phyloP scores from a whole-genome alignment of 129 eudicot genomes.

The Rutidosis leptorrhynchoides region DNA sequence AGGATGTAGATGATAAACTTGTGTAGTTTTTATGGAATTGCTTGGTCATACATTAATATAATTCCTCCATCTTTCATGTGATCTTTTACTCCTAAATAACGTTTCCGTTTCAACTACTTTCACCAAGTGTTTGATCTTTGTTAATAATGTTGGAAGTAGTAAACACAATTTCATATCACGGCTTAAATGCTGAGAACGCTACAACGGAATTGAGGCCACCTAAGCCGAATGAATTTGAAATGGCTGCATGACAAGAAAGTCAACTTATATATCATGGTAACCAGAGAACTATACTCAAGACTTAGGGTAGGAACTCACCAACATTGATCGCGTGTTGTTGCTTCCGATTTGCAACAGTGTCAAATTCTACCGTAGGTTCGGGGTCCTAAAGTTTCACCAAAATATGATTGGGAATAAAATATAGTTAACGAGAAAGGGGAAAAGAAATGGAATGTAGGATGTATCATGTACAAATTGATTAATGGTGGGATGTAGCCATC shows the following conservation, averaged over 20 bases:
- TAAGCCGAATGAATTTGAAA: conserved; percentile 8
- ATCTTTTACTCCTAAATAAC: too few relatives aligned
- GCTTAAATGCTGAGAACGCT: neutral
- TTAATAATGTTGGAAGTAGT: too few relatives aligned
- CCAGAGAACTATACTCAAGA: too few relatives aligned
- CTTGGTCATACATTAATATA: too few relatives aligned
- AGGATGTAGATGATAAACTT: too few relatives aligned
- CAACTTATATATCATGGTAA: neutral
- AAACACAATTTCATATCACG: neutral
- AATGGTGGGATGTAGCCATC: neutral
- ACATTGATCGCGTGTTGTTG: neutral
- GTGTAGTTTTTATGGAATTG: too few relatives aligned
- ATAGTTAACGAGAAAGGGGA: neutral
- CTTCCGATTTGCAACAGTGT: neutral
- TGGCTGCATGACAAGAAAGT: neutral
- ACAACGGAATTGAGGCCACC: neutral
- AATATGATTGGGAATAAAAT: neutral
- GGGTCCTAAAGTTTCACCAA: neutral
- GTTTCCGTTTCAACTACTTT: too few relatives aligned
- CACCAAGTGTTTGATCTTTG: too few relatives aligned
- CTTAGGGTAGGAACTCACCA: neutral
- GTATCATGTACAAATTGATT: conserved; percentile 1
- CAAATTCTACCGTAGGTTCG: neutral
- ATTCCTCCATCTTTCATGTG: too few relatives aligned
- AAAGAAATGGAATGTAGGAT: neutral